Evolutionary conservation across 352 stramenopile genomes (phyloP), one percentile per base, ranked within the genome.

Genomic region (Pythium insidiosum): DNA sequence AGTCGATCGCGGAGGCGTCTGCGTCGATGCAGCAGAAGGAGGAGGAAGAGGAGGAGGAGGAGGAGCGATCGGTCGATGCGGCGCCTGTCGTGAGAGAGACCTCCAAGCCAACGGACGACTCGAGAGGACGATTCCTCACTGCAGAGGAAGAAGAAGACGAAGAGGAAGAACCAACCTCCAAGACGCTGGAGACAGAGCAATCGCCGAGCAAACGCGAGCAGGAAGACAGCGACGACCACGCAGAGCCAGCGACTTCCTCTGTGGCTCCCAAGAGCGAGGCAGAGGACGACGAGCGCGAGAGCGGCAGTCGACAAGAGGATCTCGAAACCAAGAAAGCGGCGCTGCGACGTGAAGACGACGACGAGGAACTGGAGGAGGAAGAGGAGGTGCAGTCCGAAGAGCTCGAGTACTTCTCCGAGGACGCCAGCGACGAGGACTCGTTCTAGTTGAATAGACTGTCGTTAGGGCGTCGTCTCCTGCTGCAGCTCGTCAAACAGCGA

Each of bases 381-480:
- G 76, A 92, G 16, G 70, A 86, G 6, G 56, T 86, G 2, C 50
- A 81, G 38, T 86, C 73, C 0, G 79, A 88, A 50, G 80, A 92
- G 25, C 60, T 90, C 10, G 77, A 88, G 43, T 92, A 90, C 38
- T 87, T 92, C 50, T 88, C 79, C 25, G 77, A 88, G 43, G 73
- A 92, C 38, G 74, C 47, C 0, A 87, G 77, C 38, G 75, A 88
- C 20, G 77, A 90, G 37, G 80, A 90, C 44, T 88, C 75, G 4
- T 92, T 92, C 49, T 92, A 12, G 22, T 13, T 42, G 16, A 48
- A 38, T 49, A 50, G 39, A 52, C 35, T 19, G 36, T 25, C 21
- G 40, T 23, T 50, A 19, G 59, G 59, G 81, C 9, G 70, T 53
- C 0, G 50, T 51, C 38, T 78, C 69, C 47, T 72, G 62, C 43